These are phyloP conservation scores for Cyclotella baltica DNA, from an alignment of 108 stramenopile species.

Conservation along the genomic window DNA sequence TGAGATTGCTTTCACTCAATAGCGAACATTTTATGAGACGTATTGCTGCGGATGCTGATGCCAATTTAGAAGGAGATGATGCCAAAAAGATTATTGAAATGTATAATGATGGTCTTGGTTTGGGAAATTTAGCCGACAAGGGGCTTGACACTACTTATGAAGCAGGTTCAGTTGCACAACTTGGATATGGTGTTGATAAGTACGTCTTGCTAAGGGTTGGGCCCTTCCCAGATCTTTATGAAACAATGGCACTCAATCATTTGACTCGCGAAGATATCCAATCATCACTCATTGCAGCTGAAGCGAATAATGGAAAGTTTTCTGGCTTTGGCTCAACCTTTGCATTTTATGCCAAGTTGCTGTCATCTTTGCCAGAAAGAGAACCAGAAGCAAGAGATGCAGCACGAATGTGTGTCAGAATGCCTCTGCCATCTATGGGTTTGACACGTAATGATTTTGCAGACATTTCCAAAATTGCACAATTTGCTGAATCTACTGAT, in stretches of 20 bases:
- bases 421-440: conserved; percentile 82
- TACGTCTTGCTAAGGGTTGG: conserved; percentile 79
- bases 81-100: conserved; percentile 49
- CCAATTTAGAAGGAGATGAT: conserved; percentile 38
- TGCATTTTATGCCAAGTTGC: conserved; percentile 73
- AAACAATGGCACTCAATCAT: conserved; percentile 69
- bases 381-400: conserved; percentile 81
- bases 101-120: conserved; percentile 75
- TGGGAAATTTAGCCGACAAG: conserved; percentile 48
- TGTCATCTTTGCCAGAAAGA: conserved; percentile 60
- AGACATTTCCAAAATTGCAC: conserved; percentile 67
- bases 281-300: conserved; percentile 83
- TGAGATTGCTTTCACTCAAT: conserved; percentile 74
- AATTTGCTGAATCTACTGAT: conserved; percentile 56
- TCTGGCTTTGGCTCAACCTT: conserved; percentile 82
- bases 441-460: conserved; percentile 57
- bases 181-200: conserved; percentile 88
- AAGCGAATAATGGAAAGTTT: conserved; percentile 79
- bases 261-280: conserved; percentile 60
- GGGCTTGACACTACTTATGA: conserved; percentile 69
- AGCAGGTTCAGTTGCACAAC: conserved; percentile 64
- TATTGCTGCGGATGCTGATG: conserved; percentile 79
- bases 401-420: conserved; percentile 76
- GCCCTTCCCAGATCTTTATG: conserved; percentile 84
- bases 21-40: conserved; percentile 85